These are phyloP conservation scores for Heliamphora pulchella DNA, from an alignment of 179 eudicot species.

Conservation along the genomic window DNA sequence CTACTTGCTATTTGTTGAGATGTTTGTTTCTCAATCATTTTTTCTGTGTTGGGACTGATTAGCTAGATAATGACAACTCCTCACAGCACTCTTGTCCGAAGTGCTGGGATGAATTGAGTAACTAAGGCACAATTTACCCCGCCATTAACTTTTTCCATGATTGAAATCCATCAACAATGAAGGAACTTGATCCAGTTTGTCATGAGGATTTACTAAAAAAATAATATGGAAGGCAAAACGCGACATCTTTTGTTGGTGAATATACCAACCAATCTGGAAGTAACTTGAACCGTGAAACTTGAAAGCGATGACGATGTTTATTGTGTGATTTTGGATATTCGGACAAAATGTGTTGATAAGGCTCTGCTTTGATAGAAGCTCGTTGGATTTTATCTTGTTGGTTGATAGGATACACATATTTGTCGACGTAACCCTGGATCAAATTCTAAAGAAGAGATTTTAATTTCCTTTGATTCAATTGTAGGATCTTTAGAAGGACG, in stretches of 20 bases:
- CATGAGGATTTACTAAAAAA: neutral
- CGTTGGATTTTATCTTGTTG: neutral
- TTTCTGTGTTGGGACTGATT: neutral
- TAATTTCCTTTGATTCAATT: neutral
- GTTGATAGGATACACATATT: neutral
- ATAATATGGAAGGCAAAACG: neutral
- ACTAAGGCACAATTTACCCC: neutral
- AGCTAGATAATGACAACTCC: neutral
- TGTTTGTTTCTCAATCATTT: neutral
- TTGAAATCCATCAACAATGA: neutral
- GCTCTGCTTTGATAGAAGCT: neutral
- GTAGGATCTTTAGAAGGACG: neutral
- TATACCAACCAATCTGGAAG: neutral
- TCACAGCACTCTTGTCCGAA: neutral
- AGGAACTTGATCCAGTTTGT: neutral
- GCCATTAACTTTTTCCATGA: neutral
- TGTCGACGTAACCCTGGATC: neutral
- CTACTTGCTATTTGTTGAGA: neutral
- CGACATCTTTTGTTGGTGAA: neutral
- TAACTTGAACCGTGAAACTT: neutral
- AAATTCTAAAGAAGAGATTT: conserved; percentile 4
- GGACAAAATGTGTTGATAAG: neutral
- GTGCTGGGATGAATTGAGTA: neutral
- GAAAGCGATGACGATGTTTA: neutral
- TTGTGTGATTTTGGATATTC: neutral